A percentile compares a stretch with the other conserved stretches of the same genome.
phyloP scores from a whole-genome alignment of 2,329 filamentous ascomycete genomes.

The Macrophomina tecta region DNA sequence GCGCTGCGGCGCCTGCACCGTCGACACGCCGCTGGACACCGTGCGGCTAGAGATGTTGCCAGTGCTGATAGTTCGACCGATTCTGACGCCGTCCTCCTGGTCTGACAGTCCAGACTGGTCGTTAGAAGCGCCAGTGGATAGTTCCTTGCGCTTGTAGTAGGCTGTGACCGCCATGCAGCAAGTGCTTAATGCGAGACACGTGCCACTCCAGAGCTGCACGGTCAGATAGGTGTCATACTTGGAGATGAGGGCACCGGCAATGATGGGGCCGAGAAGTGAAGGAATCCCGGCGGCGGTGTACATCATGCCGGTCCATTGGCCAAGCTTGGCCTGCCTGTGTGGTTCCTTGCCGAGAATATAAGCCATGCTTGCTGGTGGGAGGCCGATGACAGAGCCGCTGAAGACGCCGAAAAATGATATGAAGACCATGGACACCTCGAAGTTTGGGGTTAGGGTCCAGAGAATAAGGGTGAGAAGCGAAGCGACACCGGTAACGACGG shows the following conservation, averaged over 20 bases:
- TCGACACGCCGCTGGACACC: slow-evolving; percentile 21
- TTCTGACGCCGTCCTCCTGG: background rate
- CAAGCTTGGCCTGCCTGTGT: slow-evolving; percentile 48
- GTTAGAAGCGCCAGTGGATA: background rate
- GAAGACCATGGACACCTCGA: slow-evolving; percentile 52
- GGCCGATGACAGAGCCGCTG: slow-evolving; percentile 57
- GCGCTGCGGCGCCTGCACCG: background rate
- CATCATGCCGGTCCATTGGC: slow-evolving; percentile 62
- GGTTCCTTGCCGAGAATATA: slow-evolving; percentile 49
- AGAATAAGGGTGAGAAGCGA: slow-evolving; percentile 52
- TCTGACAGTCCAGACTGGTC: background rate
- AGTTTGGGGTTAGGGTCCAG: slow-evolving; percentile 50
- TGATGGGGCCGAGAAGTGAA: slow-evolving; percentile 55
- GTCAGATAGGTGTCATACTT: slow-evolving; percentile 50
- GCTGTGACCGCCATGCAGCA: slow-evolving; percentile 48
- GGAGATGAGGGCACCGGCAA: slow-evolving; percentile 54
- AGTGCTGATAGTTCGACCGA: background rate
- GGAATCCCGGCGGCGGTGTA: slow-evolving; percentile 53
- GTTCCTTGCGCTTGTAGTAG: slow-evolving; percentile 31
- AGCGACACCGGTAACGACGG: slow-evolving; percentile 47
- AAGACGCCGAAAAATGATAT: slow-evolving; percentile 56
- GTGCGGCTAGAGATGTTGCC: slow-evolving; percentile 4
- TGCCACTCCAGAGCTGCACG: slow-evolving; percentile 56
- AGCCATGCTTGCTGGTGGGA: slow-evolving; percentile 57
- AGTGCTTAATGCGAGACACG: slow-evolving; percentile 49